Conservation (phyloP, 1,284 basidiomycete species). For the Rhodotorula sp. region DNA sequence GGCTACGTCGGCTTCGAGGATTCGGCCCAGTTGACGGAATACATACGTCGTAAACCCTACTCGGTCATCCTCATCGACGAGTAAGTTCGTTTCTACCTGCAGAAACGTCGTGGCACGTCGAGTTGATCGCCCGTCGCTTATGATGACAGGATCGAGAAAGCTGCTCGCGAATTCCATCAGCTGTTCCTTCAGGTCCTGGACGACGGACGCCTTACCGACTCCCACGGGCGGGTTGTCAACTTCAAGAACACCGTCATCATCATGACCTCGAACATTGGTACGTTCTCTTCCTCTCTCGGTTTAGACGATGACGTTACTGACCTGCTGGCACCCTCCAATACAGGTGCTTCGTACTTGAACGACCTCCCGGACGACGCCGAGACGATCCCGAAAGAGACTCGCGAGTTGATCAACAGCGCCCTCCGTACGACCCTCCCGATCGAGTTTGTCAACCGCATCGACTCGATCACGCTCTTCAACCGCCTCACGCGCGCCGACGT, state of each 20-base stretch:
- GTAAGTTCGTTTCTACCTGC: constrained; percentile 52
- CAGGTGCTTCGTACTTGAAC: constrained; percentile 56
- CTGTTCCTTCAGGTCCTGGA: constrained; percentile 61
- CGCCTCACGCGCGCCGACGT: constrained; percentile 55
- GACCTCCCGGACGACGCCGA: constrained; percentile 52
- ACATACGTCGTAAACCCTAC: constrained; percentile 53
- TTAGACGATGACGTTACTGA: no score
- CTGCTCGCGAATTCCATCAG: constrained; percentile 57
- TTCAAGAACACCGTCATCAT: constrained; percentile 49
- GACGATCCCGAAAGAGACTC: constrained; percentile 48
- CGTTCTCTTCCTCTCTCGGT: neutral
- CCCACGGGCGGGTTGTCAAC: constrained; percentile 42
- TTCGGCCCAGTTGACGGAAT: constrained; percentile 63
- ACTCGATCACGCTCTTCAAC: constrained; percentile 58
- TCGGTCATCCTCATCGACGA: constrained; percentile 52
- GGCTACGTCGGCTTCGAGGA: constrained; percentile 92
- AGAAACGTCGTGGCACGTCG: constrained; percentile 47
- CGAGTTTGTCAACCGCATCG: constrained; percentile 58
- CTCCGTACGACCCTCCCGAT: constrained; percentile 57
- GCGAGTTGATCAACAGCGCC: constrained; percentile 53
- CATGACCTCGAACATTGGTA: neutral
- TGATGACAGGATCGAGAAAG: constrained; percentile 54
- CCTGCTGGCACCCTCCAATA: neutral
- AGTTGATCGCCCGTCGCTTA: constrained; percentile 39
- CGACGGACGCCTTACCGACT: constrained; percentile 49